Base-by-base conservation (phyloP, 2,329 filamentous ascomycete species). In the Colletotrichum abscissum region DNA sequence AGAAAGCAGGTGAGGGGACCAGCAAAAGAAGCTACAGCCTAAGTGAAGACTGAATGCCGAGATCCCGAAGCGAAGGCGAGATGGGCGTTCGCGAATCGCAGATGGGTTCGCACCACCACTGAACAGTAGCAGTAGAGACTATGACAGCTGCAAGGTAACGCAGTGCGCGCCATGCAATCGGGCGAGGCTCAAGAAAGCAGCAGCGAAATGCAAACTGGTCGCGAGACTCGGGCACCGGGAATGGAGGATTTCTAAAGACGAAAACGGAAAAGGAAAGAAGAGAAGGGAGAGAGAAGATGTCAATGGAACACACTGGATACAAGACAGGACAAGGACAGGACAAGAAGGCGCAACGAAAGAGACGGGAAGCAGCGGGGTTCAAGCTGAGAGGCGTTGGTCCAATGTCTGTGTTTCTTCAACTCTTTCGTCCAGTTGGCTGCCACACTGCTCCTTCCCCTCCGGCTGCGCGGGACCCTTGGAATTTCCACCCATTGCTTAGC, bases 41-140 rank as follows among this genome's bases (percentile, higher is more conserved):
- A n/a, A 5, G 8, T 42, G 38, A 42, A 42, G 38, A 28, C 38
- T 38, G 46, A 73, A 73, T 70, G 67, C 70, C 67, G 67, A 69
- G 26, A 42, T 30, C 52, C 67, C 67, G 67, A 68, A 33, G 33
- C 22, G 66, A 42, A n/a, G 46, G 46, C 66, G 66, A 69, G 62
- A 63, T 54, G 42, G 42, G 19, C 8, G 16, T 62, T 49, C 8
- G 42, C 42, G 19, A 19, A 49, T 42, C 19, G 42, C 19, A 49
- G 42, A 49, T 42, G 38, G 38, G 16, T 42, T 42, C 38, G 38
- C 38, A 42, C 16, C 33, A 12, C 33, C 33, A 12, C 33, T 35
- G 33, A 35, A 12, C 4, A 35, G 33, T 35, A 35, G 33, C 14
- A 49, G 19, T 4, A 22, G 60, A 42, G 24, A 35, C 56, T 16